Conservation (phyloP, 495 filamentous ascomycete species). For the Podospora australis region DNA sequence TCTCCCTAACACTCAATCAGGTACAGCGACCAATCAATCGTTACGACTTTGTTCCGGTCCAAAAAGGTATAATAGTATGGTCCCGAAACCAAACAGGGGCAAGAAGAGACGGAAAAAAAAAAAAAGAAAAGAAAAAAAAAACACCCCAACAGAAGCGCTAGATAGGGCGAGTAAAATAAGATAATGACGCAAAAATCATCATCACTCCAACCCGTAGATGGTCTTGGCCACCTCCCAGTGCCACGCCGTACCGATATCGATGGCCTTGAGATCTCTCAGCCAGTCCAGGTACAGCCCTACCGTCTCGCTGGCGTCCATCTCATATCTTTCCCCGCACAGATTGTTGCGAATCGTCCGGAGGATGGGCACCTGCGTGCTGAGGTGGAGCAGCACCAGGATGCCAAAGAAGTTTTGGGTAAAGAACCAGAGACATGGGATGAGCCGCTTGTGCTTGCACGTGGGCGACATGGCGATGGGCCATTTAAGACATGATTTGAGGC, state of each 20-base stretch:
- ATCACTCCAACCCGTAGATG: slow-evolving; percentile 35
- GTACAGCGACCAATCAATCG: no score
- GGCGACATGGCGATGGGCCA: slow-evolving; percentile 56
- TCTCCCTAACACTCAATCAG: no score
- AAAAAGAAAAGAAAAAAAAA: no score
- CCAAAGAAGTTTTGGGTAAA: slow-evolving; percentile 54
- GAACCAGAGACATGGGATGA: slow-evolving; percentile 52
- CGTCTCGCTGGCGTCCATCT: slow-evolving; percentile 42
- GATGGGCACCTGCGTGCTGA: slow-evolving; percentile 43
- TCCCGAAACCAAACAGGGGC: no score
- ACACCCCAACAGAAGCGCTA: no score
- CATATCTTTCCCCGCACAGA: slow-evolving; percentile 39
- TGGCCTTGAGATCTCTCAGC: slow-evolving; percentile 45
- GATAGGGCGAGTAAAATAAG: no score
- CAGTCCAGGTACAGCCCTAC: slow-evolving; percentile 46
- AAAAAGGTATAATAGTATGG: no score
- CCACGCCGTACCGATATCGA: slow-evolving; percentile 44
- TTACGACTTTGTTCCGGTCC: no score
- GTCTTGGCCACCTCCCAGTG: slow-evolving; percentile 45
- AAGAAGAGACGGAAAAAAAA: no score
- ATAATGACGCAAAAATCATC: no score
- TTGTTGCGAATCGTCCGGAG: slow-evolving; percentile 38
- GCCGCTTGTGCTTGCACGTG: slow-evolving; percentile 46
- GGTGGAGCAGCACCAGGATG: slow-evolving; percentile 48
- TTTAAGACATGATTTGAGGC: slow-evolving; percentile 44